Conservation (phyloP, 352 stramenopile genomes). For the Hyaloperonospora arabidopsidis region DNA sequence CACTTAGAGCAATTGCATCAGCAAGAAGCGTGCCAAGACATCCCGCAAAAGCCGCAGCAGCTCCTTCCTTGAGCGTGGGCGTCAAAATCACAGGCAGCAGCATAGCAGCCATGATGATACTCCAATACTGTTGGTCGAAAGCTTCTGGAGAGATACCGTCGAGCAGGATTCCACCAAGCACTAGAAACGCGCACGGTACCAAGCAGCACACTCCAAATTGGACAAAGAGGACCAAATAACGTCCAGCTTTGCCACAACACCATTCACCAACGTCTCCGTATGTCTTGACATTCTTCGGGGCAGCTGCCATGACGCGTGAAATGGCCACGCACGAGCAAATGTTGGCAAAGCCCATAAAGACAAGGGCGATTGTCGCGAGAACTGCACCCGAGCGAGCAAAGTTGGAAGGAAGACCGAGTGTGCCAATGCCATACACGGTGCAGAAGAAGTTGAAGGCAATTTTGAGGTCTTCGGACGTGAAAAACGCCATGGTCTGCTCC, state of each 20-base stretch:
- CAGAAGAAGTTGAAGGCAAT: slow-evolving; percentile 62
- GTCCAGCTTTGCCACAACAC: slow-evolving; percentile 36
- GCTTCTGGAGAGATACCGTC: slow-evolving; percentile 44
- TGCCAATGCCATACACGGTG: slow-evolving; percentile 59
- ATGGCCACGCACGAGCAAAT: slow-evolving; percentile 48
- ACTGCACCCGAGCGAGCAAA: slow-evolving; percentile 45
- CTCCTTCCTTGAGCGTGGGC: slow-evolving; percentile 56
- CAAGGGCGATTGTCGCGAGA: slow-evolving; percentile 37
- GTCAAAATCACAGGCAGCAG: slow-evolving; percentile 47
- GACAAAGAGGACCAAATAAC: slow-evolving; percentile 45
- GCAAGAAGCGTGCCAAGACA: slow-evolving; percentile 49
- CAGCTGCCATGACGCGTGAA: slow-evolving; percentile 54
- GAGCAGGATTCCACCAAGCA: slow-evolving; percentile 52
- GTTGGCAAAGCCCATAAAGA: slow-evolving; percentile 60
- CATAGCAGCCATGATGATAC: slow-evolving; percentile 48
- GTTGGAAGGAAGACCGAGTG: slow-evolving; percentile 52
- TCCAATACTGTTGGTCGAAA: slow-evolving; percentile 47
- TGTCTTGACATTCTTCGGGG: slow-evolving; percentile 49
- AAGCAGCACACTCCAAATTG: slow-evolving; percentile 54
- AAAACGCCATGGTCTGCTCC: slow-evolving; percentile 31
- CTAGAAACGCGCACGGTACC: slow-evolving; percentile 47
- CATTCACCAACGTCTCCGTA: slow-evolving; percentile 60
- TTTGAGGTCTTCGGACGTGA: slow-evolving; percentile 57
- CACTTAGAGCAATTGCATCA: slow-evolving; percentile 38
- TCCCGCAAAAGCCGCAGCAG: slow-evolving; percentile 41